Base-by-base conservation (phyloP, 1,284 basidiomycete genomes). In the Porogramme epimiltina region DNA sequence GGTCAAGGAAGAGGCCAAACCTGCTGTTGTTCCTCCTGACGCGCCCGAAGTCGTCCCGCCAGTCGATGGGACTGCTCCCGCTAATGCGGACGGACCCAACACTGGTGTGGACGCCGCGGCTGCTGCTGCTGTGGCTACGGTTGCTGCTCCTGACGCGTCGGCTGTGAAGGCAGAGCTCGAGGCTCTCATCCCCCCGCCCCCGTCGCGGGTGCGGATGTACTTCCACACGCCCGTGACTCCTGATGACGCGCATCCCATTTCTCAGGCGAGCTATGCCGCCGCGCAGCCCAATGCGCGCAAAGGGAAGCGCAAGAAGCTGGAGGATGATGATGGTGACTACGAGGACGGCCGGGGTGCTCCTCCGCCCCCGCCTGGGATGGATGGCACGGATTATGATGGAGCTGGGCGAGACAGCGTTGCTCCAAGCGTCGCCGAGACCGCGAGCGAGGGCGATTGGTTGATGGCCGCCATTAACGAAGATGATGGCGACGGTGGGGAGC, bases 161-260 rank as follows among this genome's bases (percentile, higher is more conserved):
- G 41, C 46, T 45, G 57, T 65, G 48, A 73, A 68, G 61, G 52
- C 61, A 52, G 73, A 73, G 47, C 54, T 64, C 11, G 59, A 62
- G 52, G 48, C 65, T 47, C 55, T 59, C 44, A 53, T 69, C 38
- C 67, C 70, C 52, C 68, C 84, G 45, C 86, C 87, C 45, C 85
- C 87, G 41, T 88, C 87, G 41, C 84, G 89, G 55, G 84, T 92
- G 64, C 85, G 89, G 61, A 89, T 92, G 55, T 92, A 92, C 75
- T 92, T 92, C 76, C 89, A 91, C 72, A 91, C 89, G 23, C 89
- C 89, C 54, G 86, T 88, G 52, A 82, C 86, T 60, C 77, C 84
- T 62, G 89, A 90, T 73, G 88, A 91, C 71, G 78, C 84, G 54
- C 84, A 81, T 66, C 83, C 85, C 36, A 82, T 89, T 54, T 79